Evolutionary conservation across 2,329 filamentous ascomycete genomes (phyloP).

Genomic region (Verticillium nonalfalfae): DNA sequence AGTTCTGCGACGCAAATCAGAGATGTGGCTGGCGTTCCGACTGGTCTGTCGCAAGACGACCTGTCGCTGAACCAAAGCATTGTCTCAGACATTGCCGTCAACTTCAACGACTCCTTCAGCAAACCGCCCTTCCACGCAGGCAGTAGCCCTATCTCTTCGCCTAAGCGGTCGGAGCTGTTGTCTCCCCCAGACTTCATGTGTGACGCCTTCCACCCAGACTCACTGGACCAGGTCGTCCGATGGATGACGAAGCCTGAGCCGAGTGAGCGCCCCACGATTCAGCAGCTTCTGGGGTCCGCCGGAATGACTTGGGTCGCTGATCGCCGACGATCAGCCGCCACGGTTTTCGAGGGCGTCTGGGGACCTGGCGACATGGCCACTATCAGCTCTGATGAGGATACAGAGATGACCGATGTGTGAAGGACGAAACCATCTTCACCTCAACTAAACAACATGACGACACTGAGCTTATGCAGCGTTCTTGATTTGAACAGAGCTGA

Average conservation of each 20-base stretch:
- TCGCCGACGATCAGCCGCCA: constrained; percentile 80
- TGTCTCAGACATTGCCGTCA: constrained; percentile 15
- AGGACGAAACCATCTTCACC: background rate
- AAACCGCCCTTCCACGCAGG: constrained; percentile 19
- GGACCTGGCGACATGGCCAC: constrained; percentile 59
- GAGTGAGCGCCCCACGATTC: constrained; percentile 62
- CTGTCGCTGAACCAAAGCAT: constrained; percentile 8
- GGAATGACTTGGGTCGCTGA: constrained; percentile 75
- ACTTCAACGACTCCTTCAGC: constrained; percentile 27
- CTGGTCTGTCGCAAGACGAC: constrained; percentile 9
- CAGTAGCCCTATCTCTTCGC: constrained; percentile 33
- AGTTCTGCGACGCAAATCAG: constrained; percentile 24
- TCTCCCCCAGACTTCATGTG: constrained; percentile 84
- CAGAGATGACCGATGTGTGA: constrained; percentile 55
- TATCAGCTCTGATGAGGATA: constrained; percentile 35
- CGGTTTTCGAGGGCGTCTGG: constrained; percentile 93
- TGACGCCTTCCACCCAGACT: constrained; percentile 63
- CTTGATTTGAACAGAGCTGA: constrained; percentile 22
- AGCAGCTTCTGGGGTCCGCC: constrained; percentile 65
- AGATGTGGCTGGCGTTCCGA: constrained; percentile 11
- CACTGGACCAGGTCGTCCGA: constrained; percentile 76
- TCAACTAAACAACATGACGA: background rate
- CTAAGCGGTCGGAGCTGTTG: constrained; percentile 42
- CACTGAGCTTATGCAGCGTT: constrained; percentile 14
- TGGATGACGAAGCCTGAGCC: constrained; percentile 84